Evolutionary conservation across 2,329 filamentous ascomycete genomes (phyloP), one percentile per base, ranked within the genome.

Genomic region (Phyllosticta paracitricarpa): DNA sequence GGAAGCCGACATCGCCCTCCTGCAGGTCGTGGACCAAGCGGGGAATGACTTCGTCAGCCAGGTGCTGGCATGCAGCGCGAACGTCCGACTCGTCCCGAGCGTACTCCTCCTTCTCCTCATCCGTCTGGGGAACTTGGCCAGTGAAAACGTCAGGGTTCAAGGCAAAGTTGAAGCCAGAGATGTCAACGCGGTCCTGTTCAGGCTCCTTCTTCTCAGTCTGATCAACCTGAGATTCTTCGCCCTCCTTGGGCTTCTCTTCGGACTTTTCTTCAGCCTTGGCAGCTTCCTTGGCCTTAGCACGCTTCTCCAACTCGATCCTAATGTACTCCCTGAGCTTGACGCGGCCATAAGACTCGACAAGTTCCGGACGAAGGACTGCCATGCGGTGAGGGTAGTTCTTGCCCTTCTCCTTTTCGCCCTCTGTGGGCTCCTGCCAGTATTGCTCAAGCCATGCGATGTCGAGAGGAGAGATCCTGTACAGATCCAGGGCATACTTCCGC

Each of bases 101-200:
- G 80, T 89, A 85, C 71, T 94, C 84, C 61, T 84, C 83, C 80
- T 94, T 96, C 73, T 99, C 94, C 66, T 89, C 90, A 4, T 94
- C 88, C 0, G 89, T 94, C 75, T 96, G 90, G 48, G 94, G 92
- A 59, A 85, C 80, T 75, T 97, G 94, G 58, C 92, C 93, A 69
- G 91, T 96, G 81, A 93, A 97, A 33, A 91, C 91, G 74, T 99
- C 94, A 4, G 94, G 92, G 77, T 99, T 99, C 58, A 99, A 83
- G 6, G 90, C 81, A 69, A 97, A 91, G 55, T 85, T 82, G 80
- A 97, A 99, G 68, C 88, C 85, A 53, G 90, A 89, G 63, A 96
- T 85, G 69, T 97, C 91, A 48, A 96, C 88, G 61, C 87, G 85
- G 65, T 89, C 87, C 68, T 85, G 82, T 63, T 78, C 73, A 2